phyloP scores from a whole-genome alignment of 108 stramenopile genomes.

The Skeletonema grethae region DNA sequence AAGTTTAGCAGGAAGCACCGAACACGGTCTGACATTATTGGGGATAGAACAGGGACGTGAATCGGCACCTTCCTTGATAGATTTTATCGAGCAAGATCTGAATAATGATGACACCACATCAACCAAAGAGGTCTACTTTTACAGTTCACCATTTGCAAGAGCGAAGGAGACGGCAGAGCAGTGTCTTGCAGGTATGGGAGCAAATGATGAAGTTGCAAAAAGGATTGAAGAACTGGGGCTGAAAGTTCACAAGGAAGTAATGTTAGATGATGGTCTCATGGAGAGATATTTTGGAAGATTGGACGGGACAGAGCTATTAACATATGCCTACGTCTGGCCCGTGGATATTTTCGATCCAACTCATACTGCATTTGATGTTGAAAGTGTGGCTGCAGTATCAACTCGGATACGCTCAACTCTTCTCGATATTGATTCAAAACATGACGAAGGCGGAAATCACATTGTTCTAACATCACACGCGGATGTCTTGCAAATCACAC shows the following conservation, averaged over 20 bases:
- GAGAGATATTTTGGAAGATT: slow-evolving; percentile 83
- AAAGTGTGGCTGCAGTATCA: slow-evolving; percentile 83
- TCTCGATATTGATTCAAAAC: slow-evolving; percentile 50
- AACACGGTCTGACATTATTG: slow-evolving; percentile 71
- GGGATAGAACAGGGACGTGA: slow-evolving; percentile 73
- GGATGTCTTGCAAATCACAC: slow-evolving; percentile 84
- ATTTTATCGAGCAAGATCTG: slow-evolving; percentile 42
- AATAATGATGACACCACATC: slow-evolving; percentile 11
- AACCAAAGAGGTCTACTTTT: slow-evolving; percentile 58
- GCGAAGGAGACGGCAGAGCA: slow-evolving; percentile 74
- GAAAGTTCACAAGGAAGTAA: slow-evolving; percentile 47
- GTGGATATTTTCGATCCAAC: slow-evolving; percentile 71
- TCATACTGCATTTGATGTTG: slow-evolving; percentile 79
- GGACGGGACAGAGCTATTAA: slow-evolving; percentile 67
- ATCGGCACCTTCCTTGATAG: slow-evolving; percentile 56
- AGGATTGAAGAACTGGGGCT: slow-evolving; percentile 50
- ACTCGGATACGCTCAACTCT: slow-evolving; percentile 65
- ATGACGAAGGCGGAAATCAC: slow-evolving; percentile 40
- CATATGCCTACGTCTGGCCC: slow-evolving; percentile 83
- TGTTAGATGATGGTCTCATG: slow-evolving; percentile 69
- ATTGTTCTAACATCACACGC: slow-evolving; percentile 82
- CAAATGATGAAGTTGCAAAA: slow-evolving; percentile 34
- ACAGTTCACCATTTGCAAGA: slow-evolving; percentile 83
- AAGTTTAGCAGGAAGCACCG: slow-evolving; percentile 65
- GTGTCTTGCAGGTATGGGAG: slow-evolving; percentile 51